Base-by-base conservation (phyloP, 306 rosid species). In the Myrica gale region DNA sequence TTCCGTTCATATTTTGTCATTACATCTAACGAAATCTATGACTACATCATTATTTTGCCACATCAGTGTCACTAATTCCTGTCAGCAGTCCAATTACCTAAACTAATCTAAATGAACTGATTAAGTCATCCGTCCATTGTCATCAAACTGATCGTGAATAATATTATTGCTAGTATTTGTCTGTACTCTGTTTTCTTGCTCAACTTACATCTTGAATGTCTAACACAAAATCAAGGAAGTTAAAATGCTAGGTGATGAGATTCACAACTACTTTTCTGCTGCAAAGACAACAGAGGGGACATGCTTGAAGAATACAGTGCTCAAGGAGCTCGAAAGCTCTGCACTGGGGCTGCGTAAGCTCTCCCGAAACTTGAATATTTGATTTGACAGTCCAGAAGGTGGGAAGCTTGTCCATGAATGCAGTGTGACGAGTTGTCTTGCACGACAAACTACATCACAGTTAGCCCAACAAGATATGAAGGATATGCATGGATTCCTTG, bases 381-480 rank as follows among this genome's bases (percentile, higher is more conserved):
- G 97, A 85, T 80, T 92, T 92, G 76, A 92, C 95, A 5, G 97
- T 96, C 98, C 97, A 95, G 78, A 95, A 95, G 17, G 93, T 88
- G 53, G 98, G 96, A 72, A 95, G 98, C 87, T 84, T 90, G 83
- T 87, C 85, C 80, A 81, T 82, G 87, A 95, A 95, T 73, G 98
- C 98, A 73, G 97, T 97, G 85, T 95, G 98, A 75, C 97, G 84
- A 42, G 98, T 95, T 17, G 83, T 85, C 98, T 95, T 82, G 87
- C 86, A 90, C 43, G 60, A 78, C 37, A 86, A 85, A 87, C 86
- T 80, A 85, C 69, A 84, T 9, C 78, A 82, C 62, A 72, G 86
- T 91, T 73, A 90, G 93, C 83, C 74, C 32, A 43, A 74, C 67
- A 87, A 39, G 74, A 73, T 48, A 70, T 48, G 37, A 47, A 55